Evolutionary conservation across 352 stramenopile genomes (phyloP).

Genomic region (Phytophthora pistaciae): DNA sequence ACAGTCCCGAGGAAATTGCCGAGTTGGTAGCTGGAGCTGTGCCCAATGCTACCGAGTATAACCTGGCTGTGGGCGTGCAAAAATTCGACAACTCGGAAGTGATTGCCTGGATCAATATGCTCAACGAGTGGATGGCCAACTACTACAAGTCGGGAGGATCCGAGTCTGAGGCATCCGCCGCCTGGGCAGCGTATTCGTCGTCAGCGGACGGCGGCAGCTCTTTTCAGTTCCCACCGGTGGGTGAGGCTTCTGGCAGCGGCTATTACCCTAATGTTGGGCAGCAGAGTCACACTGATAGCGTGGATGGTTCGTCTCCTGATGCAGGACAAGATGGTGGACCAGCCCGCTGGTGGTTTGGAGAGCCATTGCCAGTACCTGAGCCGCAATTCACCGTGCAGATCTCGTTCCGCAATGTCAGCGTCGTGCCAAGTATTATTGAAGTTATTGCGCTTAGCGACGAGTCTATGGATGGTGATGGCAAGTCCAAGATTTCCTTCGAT

Average conservation of each 20-base stretch:
- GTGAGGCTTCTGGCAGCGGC: conserved; percentile 7
- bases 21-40: conserved; percentile 23
- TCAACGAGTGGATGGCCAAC: conserved; percentile 37
- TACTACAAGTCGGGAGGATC: conserved; percentile 24
- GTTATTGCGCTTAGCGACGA: conserved; percentile 14
- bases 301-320: conserved; percentile 13
- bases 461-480: neutral
- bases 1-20: conserved; percentile 23
- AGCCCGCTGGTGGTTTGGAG: conserved; percentile 10
- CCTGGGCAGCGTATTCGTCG: conserved; percentile 20
- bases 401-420: conserved; percentile 41
- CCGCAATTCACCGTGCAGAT: conserved; percentile 44
- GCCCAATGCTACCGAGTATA: conserved; percentile 29
- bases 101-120: conserved; percentile 27
- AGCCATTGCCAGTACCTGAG: conserved; percentile 28
- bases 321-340: conserved; percentile 8
- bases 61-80: conserved; percentile 41
- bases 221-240: conserved; percentile 18
- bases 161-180: conserved; percentile 10
- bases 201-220: conserved; percentile 8
- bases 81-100: conserved; percentile 44
- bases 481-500: conserved; percentile 11
- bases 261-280: conserved; percentile 5
- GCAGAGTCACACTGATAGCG: conserved; percentile 7
- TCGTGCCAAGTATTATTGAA: conserved; percentile 29